phyloP scores from a whole-genome alignment of 2,329 filamentous ascomycete genomes.

The Colletotrichum sp. region DNA sequence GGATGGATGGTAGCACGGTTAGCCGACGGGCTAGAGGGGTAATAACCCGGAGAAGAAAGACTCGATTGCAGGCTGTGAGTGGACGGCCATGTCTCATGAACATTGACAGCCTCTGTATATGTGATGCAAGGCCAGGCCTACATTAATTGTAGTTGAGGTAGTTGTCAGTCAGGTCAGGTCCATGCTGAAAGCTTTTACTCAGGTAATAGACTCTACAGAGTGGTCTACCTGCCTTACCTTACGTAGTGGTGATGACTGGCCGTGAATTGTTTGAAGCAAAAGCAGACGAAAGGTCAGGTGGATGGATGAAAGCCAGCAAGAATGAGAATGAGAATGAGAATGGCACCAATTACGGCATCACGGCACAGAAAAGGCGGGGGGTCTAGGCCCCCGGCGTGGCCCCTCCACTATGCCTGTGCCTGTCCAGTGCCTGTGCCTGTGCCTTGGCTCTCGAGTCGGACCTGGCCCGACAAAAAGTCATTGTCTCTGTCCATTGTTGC shows the following conservation, averaged over 20 bases:
- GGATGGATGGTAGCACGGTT: not conserved
- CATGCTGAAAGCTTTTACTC: not conserved
- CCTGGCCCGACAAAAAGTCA: not conserved
- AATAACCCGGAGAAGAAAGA: not conserved
- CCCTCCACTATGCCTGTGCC: not conserved
- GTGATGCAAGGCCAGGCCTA: not conserved
- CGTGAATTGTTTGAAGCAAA: not conserved
- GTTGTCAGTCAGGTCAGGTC: not conserved
- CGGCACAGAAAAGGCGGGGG: slow-evolving; percentile 15
- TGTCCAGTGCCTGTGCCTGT: not conserved
- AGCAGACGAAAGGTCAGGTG: not conserved
- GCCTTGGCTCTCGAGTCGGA: not conserved
- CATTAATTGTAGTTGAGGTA: not conserved
- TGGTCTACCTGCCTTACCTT: not conserved
- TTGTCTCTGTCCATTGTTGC: not conserved
- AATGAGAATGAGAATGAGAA: not conserved
- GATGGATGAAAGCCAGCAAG: not conserved
- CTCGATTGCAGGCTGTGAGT: not conserved
- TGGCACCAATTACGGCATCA: slow-evolving; percentile 17
- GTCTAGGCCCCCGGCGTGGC: not conserved
- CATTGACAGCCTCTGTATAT: not conserved
- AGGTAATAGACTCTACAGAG: not conserved
- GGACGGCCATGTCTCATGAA: not conserved
- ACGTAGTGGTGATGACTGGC: not conserved
- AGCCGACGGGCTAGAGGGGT: not conserved